Percentiles rank a stretch among this genome's conserved stretches.
phyloP scores from a whole-genome alignment of 805 yeast species.

The Candida qinlingensis region DNA sequence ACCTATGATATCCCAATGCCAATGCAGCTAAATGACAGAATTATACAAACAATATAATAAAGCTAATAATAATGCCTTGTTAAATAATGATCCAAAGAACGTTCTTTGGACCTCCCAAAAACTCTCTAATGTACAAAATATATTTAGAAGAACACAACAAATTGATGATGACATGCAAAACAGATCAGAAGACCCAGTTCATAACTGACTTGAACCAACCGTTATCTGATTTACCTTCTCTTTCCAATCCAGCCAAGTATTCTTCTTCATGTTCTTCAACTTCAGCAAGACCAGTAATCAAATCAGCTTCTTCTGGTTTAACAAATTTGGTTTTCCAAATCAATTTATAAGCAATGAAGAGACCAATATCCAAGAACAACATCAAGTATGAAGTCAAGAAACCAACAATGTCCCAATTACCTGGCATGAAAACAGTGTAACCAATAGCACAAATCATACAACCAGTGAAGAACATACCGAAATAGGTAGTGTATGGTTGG shows the following conservation, averaged over 20 bases:
- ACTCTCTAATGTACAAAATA: neutral
- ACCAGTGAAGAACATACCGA: slow-evolving; percentile 39
- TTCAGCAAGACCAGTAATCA: slow-evolving; percentile 33
- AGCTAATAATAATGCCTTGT: too few species aligned
- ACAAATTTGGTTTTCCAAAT: slow-evolving; percentile 40
- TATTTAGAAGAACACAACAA: neutral
- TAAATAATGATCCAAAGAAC: too few species aligned
- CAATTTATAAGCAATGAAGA: slow-evolving; percentile 46
- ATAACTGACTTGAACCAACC: slow-evolving; percentile 2
- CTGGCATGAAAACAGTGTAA: slow-evolving; percentile 67
- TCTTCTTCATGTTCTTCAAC: slow-evolving; percentile 38
- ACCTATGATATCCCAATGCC: too few species aligned
- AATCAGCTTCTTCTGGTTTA: slow-evolving; percentile 45
- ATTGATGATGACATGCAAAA: neutral
- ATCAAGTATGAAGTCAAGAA: slow-evolving; percentile 71
- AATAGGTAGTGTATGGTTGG: slow-evolving; percentile 54
- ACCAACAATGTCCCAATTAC: slow-evolving; percentile 54
- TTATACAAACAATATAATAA: too few species aligned
- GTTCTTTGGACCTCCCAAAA: too few species aligned
- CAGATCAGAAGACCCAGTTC: slow-evolving; percentile 15
- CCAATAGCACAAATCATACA: slow-evolving; percentile 60
- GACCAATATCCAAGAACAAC: slow-evolving; percentile 49
- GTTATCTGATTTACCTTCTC: slow-evolving; percentile 2
- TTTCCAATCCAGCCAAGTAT: slow-evolving; percentile 13
- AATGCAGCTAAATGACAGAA: too few species aligned